These are phyloP conservation scores for Globisporangium megalacanthum DNA, from an alignment of 352 stramenopile genomes.

Conservation along the genomic window DNA sequence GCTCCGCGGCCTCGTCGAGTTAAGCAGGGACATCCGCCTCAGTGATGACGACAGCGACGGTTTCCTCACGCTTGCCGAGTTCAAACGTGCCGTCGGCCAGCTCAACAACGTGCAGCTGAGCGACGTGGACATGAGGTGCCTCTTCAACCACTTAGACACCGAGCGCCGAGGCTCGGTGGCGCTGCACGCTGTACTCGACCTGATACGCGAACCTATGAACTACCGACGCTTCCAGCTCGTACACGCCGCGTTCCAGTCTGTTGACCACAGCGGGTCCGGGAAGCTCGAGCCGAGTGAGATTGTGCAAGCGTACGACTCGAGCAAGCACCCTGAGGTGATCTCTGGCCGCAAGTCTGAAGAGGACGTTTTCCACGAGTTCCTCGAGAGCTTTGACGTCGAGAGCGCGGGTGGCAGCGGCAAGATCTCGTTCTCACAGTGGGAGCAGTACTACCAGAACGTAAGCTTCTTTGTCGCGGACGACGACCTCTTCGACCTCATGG, in stretches of 20 bases:
- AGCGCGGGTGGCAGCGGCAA: conserved; percentile 21
- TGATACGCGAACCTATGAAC: conserved; percentile 80
- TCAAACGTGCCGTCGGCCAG: conserved; percentile 54
- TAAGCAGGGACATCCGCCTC: conserved; percentile 64
- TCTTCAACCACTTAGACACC: conserved; percentile 78
- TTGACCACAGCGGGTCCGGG: conserved; percentile 44
- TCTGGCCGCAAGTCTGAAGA: conserved; percentile 44
- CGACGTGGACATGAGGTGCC: conserved; percentile 60
- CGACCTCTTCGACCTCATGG: conserved; percentile 88
- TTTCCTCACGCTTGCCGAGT: conserved; percentile 63
- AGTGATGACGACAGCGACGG: conserved; percentile 66
- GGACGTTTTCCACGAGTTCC: conserved; percentile 67
- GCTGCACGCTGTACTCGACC: conserved; percentile 76
- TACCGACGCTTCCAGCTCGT: conserved; percentile 59
- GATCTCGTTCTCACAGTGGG: conserved; percentile 46
- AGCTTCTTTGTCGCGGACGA: conserved; percentile 83
- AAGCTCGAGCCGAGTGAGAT: conserved; percentile 59
- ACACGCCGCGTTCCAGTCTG: conserved; percentile 63
- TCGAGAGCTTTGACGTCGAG: conserved; percentile 70
- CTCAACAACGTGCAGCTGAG: conserved; percentile 44
- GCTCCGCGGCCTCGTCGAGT: conserved; percentile 50
- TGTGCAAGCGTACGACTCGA: conserved; percentile 61
- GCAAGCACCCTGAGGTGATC: conserved; percentile 70
- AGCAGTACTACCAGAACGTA: conserved; percentile 89
- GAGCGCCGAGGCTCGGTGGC: conserved; percentile 64